These are phyloP conservation scores for Mrakia hoshinonis DNA, from an alignment of 768 basidiomycete species.

Conservation along the genomic window DNA sequence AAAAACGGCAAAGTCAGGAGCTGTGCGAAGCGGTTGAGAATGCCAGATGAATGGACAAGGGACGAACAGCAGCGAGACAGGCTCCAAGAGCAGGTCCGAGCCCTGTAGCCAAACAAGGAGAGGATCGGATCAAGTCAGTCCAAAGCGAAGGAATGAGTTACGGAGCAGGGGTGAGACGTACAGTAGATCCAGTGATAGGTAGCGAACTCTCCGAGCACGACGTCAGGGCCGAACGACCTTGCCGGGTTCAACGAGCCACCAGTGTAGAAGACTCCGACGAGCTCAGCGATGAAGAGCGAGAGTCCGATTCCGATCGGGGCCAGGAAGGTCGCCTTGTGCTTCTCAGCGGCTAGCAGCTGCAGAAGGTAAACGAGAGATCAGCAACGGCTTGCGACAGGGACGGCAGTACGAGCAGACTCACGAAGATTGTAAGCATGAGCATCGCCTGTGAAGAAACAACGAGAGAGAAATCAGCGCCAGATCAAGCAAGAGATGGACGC, in stretches of 20 bases:
- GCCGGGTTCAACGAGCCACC: constrained; percentile 26
- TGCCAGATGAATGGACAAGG: no score
- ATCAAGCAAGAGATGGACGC: constrained; percentile 27
- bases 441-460: not conserved
- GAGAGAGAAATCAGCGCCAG: not conserved
- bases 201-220: not conserved
- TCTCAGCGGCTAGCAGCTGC: constrained; percentile 25
- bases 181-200: constrained; percentile 3
- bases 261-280: constrained; percentile 27
- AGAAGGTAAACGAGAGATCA: not conserved
- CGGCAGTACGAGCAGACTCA: not conserved
- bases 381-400: no score
- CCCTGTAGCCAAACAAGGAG: not conserved
- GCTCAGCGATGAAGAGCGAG: constrained; percentile 35
- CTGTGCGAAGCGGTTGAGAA: no score
- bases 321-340: constrained; percentile 44
- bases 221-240: constrained; percentile 21
- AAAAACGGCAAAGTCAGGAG: not conserved
- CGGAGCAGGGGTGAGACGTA: no score
- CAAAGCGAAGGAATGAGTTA: not conserved
- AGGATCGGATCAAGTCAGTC: no score
- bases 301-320: constrained; percentile 45
- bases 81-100: constrained; percentile 17
- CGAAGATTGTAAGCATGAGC: constrained; percentile 14
- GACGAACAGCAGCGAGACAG: constrained; percentile 18